Conservation (phyloP, 2,329 filamentous ascomycete genomes). For the Neophaeococcomyces mojaviensis region DNA sequence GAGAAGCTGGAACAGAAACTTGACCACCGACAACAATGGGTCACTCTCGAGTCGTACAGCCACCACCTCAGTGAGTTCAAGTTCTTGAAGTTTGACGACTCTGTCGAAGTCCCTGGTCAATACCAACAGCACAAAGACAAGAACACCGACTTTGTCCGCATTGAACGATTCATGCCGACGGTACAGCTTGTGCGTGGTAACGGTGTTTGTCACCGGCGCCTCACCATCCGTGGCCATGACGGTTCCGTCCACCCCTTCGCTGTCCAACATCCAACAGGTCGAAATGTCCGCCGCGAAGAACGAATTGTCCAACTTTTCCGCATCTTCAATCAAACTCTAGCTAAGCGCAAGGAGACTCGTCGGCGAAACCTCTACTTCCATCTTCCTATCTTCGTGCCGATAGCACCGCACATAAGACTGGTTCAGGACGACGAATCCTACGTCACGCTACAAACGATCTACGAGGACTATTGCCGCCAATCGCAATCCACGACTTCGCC, state of each 20-base stretch:
- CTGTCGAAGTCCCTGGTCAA: constrained; percentile 89
- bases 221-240: constrained; percentile 96
- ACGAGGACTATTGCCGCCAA: constrained; percentile 89
- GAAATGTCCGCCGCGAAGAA: constrained; percentile 89
- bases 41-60: constrained; percentile 76
- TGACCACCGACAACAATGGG: constrained; percentile 67
- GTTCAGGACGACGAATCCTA: constrained; percentile 94
- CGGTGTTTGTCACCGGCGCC: constrained; percentile 79
- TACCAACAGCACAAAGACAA: constrained; percentile 97
- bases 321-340: constrained; percentile 87
- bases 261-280: constrained; percentile 87
- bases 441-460: constrained; percentile 87
- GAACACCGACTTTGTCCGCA: constrained; percentile 96
- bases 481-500: constrained; percentile 6
- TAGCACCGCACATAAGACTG: constrained; percentile 89
- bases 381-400: constrained; percentile 86
- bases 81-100: constrained; percentile 94
- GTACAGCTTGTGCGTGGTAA: constrained; percentile 89
- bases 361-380: constrained; percentile 94
- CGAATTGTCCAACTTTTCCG: constrained; percentile 93
- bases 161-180: constrained; percentile 91
- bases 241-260: constrained; percentile 95
- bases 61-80: constrained; percentile 92
- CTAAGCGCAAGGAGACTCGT: constrained; percentile 89
- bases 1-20: constrained; percentile 98